Percentiles rank a stretch among this genome's conserved stretches.
Conservation (phyloP, 768 basidiomycete species). For the Ephemerocybe angulata region DNA sequence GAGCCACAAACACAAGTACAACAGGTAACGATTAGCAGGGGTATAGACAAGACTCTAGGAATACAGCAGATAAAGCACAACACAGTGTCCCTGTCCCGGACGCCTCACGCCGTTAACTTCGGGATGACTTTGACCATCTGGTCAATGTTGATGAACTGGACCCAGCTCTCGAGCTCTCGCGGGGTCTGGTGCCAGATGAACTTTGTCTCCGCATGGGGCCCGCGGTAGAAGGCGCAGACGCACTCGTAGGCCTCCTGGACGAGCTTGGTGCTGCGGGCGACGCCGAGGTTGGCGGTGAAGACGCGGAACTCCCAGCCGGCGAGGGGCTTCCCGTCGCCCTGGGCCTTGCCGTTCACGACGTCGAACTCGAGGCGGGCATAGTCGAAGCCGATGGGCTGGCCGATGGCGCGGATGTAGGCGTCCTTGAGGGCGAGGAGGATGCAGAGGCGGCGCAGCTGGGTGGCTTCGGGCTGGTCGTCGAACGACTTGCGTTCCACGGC, state of each 20-base stretch:
- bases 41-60: too few species aligned
- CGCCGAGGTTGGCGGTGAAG: constrained; percentile 70
- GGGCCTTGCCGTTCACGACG: constrained; percentile 55
- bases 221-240: constrained; percentile 73
- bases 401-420: constrained; percentile 81
- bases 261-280: constrained; percentile 52
- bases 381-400: constrained; percentile 80
- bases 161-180: constrained; percentile 72
- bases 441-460: constrained; percentile 68
- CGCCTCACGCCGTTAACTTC: constrained; percentile 59
- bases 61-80: too few species aligned
- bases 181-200: constrained; percentile 71
- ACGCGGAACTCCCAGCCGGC: constrained; percentile 86
- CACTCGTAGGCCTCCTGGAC: constrained; percentile 73
- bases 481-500: constrained; percentile 39
- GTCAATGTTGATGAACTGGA: constrained; percentile 81
- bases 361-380: constrained; percentile 81
- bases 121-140: constrained; percentile 77
- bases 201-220: constrained; percentile 51
- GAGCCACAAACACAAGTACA: too few species aligned
- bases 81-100: too few species aligned
- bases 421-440: constrained; percentile 78
- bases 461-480: constrained; percentile 55
- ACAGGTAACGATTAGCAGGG: too few species aligned
- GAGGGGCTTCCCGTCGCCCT: constrained; percentile 64